Conservation (phyloP, 139 green algal species). For the Marvania coccoides region DNA sequence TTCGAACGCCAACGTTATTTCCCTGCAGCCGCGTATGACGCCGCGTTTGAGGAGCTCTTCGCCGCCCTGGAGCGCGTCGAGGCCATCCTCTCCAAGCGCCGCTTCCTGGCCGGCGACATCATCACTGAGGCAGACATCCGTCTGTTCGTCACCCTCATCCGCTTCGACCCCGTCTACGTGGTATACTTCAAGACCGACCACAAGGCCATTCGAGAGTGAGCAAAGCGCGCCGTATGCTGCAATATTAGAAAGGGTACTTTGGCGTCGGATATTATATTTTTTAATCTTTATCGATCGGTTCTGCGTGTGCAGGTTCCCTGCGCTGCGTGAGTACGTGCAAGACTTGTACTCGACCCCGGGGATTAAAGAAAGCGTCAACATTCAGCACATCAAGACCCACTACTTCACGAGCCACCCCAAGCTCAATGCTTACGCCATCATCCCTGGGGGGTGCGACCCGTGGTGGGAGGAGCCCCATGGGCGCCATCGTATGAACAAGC, state of each 20-base stretch:
- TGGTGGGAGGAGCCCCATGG: constrained; percentile 64
- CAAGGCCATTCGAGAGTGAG: constrained; percentile 31
- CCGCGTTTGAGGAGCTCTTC: constrained; percentile 63
- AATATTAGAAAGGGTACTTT: no score
- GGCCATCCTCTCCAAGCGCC: constrained; percentile 62
- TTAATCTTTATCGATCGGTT: constrained; percentile 61
- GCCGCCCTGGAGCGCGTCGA: constrained; percentile 68
- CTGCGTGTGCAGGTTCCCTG: no score
- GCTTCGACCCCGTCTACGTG: constrained; percentile 57
- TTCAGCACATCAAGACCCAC: constrained; percentile 88
- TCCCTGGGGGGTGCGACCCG: constrained; percentile 46
- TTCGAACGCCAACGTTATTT: no score
- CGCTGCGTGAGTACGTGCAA: constrained; percentile 53
- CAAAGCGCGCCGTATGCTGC: no score
- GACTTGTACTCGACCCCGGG: constrained; percentile 76
- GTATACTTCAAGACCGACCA: constrained; percentile 96
- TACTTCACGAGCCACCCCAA: constrained; percentile 74
- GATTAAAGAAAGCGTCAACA: constrained; percentile 65
- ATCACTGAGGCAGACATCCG: constrained; percentile 94
- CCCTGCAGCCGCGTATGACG: constrained; percentile 7
- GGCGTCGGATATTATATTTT: no score
- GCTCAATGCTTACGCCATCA: constrained; percentile 74
- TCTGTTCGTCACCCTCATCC: constrained; percentile 83
- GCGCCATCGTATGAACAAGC: constrained; percentile 5
- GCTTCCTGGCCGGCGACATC: constrained; percentile 75